Evolutionary conservation across 2,329 filamentous ascomycete species (phyloP).

Genomic region (Coniochaeta hoffmannii): DNA sequence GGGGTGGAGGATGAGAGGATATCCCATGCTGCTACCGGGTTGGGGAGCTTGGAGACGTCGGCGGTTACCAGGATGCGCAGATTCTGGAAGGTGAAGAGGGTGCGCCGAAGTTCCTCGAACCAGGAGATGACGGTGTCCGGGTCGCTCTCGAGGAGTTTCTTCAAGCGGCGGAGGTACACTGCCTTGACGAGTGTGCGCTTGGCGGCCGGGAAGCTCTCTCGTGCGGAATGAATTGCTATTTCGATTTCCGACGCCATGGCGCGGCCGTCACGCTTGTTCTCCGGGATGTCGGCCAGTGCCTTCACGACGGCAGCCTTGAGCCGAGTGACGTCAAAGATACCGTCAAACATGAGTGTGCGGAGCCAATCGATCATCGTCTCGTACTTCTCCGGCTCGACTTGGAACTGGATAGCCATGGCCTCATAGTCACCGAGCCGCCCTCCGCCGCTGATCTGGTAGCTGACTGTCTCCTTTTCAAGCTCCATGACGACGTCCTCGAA

Average conservation of each 20-base stretch:
- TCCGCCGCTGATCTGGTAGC: constrained; percentile 66
- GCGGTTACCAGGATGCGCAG: constrained; percentile 79
- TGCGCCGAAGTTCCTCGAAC: constrained; percentile 68
- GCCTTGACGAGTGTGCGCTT: constrained; percentile 79
- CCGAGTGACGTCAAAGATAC: constrained; percentile 70
- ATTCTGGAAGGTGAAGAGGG: constrained; percentile 77
- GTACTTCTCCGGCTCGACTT: constrained; percentile 86
- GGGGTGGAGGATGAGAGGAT: constrained; percentile 41
- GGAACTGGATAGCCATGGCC: constrained; percentile 72
- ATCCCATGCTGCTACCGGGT: constrained; percentile 77
- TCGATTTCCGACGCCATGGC: constrained; percentile 59
- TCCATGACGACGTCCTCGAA: constrained; percentile 92
- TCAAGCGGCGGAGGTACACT: constrained; percentile 78
- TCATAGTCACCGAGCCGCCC: constrained; percentile 69
- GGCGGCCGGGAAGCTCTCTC: constrained; percentile 68
- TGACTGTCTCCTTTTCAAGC: constrained; percentile 84
- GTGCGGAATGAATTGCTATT: constrained; percentile 72
- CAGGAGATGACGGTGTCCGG: constrained; percentile 68
- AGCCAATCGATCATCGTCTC: constrained; percentile 75
- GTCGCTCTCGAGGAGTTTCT: constrained; percentile 70
- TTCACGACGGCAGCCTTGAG: constrained; percentile 64
- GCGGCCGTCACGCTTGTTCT: constrained; percentile 80
- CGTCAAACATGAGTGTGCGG: constrained; percentile 77
- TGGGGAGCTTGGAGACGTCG: constrained; percentile 63
- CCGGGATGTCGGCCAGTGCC: constrained; percentile 83